Base-by-base conservation (phyloP, 371 early-diverging fungal species). In the Vavraia culicis region DNA sequence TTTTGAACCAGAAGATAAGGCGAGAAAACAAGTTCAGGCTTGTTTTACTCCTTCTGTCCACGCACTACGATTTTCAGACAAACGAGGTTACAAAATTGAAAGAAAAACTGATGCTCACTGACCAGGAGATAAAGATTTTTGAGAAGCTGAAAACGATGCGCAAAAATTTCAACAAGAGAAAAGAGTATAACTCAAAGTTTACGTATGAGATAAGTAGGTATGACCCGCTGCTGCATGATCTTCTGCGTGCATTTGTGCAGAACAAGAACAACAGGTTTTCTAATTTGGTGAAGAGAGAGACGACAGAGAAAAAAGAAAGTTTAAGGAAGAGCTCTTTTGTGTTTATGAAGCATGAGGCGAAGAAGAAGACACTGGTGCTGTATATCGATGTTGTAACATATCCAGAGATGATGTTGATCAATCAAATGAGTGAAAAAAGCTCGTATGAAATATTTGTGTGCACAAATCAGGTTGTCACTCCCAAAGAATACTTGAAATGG, bases 11-110 rank as follows among this genome's bases (percentile, higher is more conserved):
- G 13, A 36, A 34, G 16, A 46, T 66, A 3, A 54, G 43, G 5
- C 32, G 49, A 45, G 15, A 54, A 34, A 67, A 69, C 34, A 67
- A 59, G 49, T 14, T 46, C 45, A 37, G 70, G 16, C 37, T 69
- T 22, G 50, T 57, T 14, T 34, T 62, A 27, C 56, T 67, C 11
- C 47, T 59, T 21, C 48, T 56, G 13, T 19, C 42, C 11, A 55
- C 44, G 33, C 49, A 52, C 9, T 27, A 49, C 11, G 21, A 32
- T 11, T 22, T 63, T 16, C 39, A 45, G 15, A 20, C 46, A 11
- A 61, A 53, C 3, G 62, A 65, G 44, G 13, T 35, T 35, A 40
- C 27, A 9, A 27, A 33, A 9, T 13, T 69, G 13, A 49, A 43
- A 9, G 43, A 57, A 16, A 3, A 44, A 10, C 41, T 42, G 11